Base-by-base conservation (phyloP, 495 filamentous ascomycete genomes). In the Aspergillus leporis region DNA sequence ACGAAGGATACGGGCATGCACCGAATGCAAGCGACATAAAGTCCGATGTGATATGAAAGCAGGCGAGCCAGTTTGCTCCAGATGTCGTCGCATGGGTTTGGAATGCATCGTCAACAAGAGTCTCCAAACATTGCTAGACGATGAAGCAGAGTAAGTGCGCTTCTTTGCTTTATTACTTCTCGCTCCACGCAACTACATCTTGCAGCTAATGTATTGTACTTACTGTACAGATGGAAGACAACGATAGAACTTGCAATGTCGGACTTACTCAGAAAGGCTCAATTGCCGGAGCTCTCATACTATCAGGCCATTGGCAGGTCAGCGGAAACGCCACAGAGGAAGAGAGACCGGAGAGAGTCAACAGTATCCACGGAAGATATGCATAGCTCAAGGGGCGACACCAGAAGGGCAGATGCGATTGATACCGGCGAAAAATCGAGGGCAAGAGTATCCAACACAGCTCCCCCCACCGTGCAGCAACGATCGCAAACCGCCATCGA, bases 61-160 rank as follows among this genome's bases (percentile, higher is more conserved):
- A 36, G 74, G 73, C 22, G 77, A 80, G 34, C 65, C 73, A 47
- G 61, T 67, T 21, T 84, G 81, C 60, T 74, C 75, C 45, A 61
- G 81, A 52, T 84, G 81, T 68, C 71, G 67, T 31, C 79, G 81
- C 55, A 79, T 80, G 71, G 74, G 74, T 5, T 59, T 84, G 47
- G 75, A 80, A 47, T 84, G 81, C 60, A 65, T 81, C 45, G 77
- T 84, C 36, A 83, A 84, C 62, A 83, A 83, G 58, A 83, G 78
- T 53, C 72, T 84, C 7, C 81, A 84, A 60, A 83, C 79, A 18
- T 66, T 84, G 55, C 68, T 84, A 38, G 74, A 79, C 51, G 76
- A 83, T 62, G 79, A 82, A 67, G 73, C 75, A 19, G 74, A 78
- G 73, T 82, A 59, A 69, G 62, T 70, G 56, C 14, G 38, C 23